Conservation (phyloP, 495 filamentous ascomycete species). For the Tuber borchii region DNA sequence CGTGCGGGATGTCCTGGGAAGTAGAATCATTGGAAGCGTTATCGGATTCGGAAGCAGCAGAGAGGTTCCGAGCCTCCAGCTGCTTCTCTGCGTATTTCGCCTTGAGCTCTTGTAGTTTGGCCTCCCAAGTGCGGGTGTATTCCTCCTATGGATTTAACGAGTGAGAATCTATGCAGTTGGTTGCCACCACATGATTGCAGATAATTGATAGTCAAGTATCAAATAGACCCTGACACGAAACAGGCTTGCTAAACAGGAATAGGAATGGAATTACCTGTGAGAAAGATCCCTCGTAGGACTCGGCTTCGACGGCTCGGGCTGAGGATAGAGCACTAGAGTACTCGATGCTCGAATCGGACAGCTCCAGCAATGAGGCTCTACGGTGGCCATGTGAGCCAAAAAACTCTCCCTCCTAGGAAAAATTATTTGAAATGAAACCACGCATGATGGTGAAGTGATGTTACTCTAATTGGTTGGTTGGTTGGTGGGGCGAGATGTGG, state of each 20-base stretch:
- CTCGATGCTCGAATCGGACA: conserved; percentile 19
- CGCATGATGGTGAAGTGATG: not conserved
- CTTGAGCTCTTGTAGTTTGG: conserved; percentile 21
- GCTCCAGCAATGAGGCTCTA: conserved; percentile 31
- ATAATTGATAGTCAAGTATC: not conserved
- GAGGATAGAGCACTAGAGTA: conserved; percentile 25
- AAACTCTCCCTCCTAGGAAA: conserved; percentile 23
- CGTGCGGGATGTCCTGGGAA: conserved; percentile 7
- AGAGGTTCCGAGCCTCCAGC: not conserved
- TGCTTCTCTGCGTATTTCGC: not conserved
- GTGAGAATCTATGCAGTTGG: conserved; percentile 21
- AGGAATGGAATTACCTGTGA: conserved; percentile 24
- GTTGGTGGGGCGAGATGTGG: not conserved
- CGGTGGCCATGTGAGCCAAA: conserved; percentile 27
- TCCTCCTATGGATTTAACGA: conserved; percentile 21
- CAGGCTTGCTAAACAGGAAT: not conserved
- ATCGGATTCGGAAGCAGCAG: not conserved
- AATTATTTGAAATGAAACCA: not conserved
- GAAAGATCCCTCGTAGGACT: conserved; percentile 21
- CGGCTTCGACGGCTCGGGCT: conserved; percentile 26
- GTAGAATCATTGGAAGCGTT: not conserved
- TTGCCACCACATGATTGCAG: not conserved
- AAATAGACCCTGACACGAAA: not conserved
- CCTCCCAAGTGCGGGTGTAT: conserved; percentile 28
- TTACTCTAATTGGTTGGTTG: not conserved